Evolutionary conservation across 345 rosid genomes (phyloP).

Genomic region (Laguncularia racemosa): DNA sequence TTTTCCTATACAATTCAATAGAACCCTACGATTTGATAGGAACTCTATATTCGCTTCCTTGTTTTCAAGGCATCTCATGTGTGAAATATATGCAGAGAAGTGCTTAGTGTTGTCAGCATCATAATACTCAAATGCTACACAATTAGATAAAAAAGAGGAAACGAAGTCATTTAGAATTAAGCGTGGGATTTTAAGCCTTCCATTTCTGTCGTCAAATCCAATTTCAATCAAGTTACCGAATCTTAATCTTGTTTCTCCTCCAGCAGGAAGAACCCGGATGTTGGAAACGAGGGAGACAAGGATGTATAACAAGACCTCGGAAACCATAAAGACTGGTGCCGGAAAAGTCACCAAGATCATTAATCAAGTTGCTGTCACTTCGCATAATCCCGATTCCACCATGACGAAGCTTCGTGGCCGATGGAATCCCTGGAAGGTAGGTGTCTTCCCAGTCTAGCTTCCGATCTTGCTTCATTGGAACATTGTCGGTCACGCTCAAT

Average conservation of each 20-base stretch:
- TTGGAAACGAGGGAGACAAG: no score
- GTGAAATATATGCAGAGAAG: no score
- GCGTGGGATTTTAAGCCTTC: conserved; percentile 28
- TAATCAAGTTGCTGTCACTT: conserved; percentile 15
- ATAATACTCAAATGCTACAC: conserved; percentile 38
- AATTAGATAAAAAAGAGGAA: conserved; percentile 26
- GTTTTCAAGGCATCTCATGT: conserved; percentile 29
- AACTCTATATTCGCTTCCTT: conserved; percentile 28
- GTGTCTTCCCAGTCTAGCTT: not conserved
- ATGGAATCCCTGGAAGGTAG: conserved; percentile 10
- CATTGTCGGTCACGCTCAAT: conserved; percentile 20
- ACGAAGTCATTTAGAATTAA: conserved; percentile 28
- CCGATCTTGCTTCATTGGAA: not conserved
- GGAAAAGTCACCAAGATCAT: no score
- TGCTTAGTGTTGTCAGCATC: no score
- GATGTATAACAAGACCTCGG: no score
- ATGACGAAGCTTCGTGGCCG: conserved; percentile 33
- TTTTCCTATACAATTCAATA: conserved; percentile 38
- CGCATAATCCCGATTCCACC: conserved; percentile 31
- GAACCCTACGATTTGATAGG: conserved; percentile 22
- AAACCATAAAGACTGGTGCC: no score
- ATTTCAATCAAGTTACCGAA: no score
- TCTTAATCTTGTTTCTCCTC: no score
- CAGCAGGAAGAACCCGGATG: no score
- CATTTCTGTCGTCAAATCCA: no score